phyloP scores from a whole-genome alignment of 192 early-diverging fungal species.

The Backusella liffmaniae region DNA sequence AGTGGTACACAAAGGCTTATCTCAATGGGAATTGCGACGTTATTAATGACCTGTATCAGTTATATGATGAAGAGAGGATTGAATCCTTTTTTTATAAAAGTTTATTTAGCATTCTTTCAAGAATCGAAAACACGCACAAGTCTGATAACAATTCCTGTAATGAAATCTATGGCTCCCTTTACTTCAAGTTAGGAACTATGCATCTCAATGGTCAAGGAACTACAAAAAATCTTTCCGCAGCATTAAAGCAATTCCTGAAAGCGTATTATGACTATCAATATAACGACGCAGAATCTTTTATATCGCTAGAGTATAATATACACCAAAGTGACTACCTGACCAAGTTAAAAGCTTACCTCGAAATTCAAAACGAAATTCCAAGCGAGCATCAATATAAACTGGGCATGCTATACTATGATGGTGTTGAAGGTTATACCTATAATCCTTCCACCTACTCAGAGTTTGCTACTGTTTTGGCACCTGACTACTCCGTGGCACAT shows the following conservation, averaged over 20 bases:
- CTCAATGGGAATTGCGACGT: not conserved
- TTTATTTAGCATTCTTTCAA: not conserved
- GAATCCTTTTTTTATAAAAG: not conserved
- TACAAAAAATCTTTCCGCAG: not conserved
- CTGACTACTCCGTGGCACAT: no score
- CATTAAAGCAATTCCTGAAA: not conserved
- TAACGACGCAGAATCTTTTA: not conserved
- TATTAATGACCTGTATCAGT: not conserved
- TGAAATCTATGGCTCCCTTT: not conserved
- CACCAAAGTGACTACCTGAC: not conserved
- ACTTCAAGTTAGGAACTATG: not conserved
- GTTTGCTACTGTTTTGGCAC: no score
- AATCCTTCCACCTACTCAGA: no score
- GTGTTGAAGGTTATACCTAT: no score
- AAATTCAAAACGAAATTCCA: not conserved
- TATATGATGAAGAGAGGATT: not conserved
- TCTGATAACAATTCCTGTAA: not conserved
- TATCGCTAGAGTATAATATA: not conserved
- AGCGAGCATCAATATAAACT: not conserved
- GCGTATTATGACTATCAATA: not conserved
- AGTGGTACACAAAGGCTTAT: not conserved
- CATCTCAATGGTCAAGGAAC: not conserved
- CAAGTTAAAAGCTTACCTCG: not conserved
- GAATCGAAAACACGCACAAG: not conserved
- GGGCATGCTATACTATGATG: not conserved